Evolutionary conservation across 495 filamentous ascomycete genomes (phyloP).

Genomic region (Annulohypoxylon maeteangense): DNA sequence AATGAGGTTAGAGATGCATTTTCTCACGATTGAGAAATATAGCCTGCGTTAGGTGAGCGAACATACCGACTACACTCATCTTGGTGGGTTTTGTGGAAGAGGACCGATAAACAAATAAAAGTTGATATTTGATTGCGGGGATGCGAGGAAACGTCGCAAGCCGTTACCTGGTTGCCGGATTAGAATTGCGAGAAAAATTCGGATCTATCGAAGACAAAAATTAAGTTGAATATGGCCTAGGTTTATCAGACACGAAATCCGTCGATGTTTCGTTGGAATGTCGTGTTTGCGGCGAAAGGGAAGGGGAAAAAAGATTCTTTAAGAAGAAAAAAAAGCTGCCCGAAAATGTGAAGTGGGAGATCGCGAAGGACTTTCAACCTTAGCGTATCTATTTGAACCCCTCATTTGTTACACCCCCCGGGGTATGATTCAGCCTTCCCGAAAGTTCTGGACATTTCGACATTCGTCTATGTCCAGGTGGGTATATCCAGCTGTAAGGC

Average conservation of each 20-base stretch:
- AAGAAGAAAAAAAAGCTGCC: conserved; percentile 47
- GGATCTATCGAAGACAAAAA: conserved; percentile 13
- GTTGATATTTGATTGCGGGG: conserved; percentile 37
- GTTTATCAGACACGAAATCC: conserved; percentile 21
- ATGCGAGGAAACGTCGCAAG: conserved; percentile 36
- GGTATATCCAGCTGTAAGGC: conserved; percentile 12
- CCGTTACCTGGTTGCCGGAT: conserved; percentile 33
- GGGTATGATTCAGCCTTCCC: conserved; percentile 8
- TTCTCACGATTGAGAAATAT: neutral
- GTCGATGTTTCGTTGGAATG: conserved; percentile 23
- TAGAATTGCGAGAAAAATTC: conserved; percentile 22
- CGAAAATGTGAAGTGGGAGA: conserved; percentile 46
- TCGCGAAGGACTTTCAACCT: conserved; percentile 41
- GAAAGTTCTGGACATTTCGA: conserved; percentile 46
- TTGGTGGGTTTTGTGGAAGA: conserved; percentile 46
- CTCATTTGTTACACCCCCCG: conserved; percentile 37
- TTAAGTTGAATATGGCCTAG: conserved; percentile 16
- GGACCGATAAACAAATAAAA: conserved; percentile 38
- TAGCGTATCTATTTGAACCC: conserved; percentile 35
- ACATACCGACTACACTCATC: conserved; percentile 59
- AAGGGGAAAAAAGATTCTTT: conserved; percentile 31
- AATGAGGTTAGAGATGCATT: conserved; percentile 23
- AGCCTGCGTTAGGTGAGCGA: neutral
- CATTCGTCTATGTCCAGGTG: conserved; percentile 8
- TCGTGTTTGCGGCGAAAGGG: conserved; percentile 34